Evolutionary conservation across 768 basidiomycete species (phyloP).

Genomic region (Tylopilus felleus): DNA sequence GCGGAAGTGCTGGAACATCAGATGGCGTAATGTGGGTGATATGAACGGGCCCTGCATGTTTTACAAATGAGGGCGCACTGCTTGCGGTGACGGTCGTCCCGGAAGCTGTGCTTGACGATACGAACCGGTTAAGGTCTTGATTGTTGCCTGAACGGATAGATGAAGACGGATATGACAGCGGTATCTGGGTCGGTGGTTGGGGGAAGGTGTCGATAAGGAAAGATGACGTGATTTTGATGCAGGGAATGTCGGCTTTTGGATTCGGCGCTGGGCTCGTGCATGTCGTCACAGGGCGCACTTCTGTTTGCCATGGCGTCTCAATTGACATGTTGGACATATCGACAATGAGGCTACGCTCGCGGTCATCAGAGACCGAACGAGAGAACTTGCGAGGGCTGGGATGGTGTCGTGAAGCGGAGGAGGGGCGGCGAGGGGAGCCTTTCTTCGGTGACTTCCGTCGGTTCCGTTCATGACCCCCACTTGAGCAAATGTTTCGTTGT

Average conservation of each 20-base stretch:
- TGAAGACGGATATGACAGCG: constrained; percentile 45
- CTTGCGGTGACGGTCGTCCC: constrained; percentile 67
- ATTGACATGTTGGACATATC: constrained; percentile 45
- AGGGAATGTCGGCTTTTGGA: constrained; percentile 14
- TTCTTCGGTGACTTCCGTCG: constrained; percentile 24
- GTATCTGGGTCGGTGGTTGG: constrained; percentile 32
- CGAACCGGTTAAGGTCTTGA: constrained; percentile 83
- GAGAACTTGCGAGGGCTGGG: constrained; percentile 44
- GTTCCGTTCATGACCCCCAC: constrained; percentile 27
- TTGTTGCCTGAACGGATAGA: constrained; percentile 51
- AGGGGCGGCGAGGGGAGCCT: constrained; percentile 31
- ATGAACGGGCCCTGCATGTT: constrained; percentile 75
- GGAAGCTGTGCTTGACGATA: constrained; percentile 84
- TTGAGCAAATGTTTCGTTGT: constrained; percentile 29
- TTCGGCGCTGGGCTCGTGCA: constrained; percentile 3
- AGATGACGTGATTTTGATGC: constrained; percentile 30
- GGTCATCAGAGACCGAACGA: constrained; percentile 40
- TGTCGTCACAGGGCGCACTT: constrained; percentile 14
- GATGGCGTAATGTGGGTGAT: constrained; percentile 78
- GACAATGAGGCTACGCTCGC: constrained; percentile 38
- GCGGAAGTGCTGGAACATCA: constrained; percentile 72
- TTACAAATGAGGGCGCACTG: constrained; percentile 79
- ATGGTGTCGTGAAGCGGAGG: constrained; percentile 35
- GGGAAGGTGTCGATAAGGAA: constrained; percentile 25
- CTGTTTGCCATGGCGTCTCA: constrained; percentile 34